Percentiles rank a stretch among this genome's conserved stretches.
These are phyloP conservation scores for Hsuehochloa calcarea DNA, from an alignment of 176 grass and related monocot species.

Conservation along the genomic window DNA sequence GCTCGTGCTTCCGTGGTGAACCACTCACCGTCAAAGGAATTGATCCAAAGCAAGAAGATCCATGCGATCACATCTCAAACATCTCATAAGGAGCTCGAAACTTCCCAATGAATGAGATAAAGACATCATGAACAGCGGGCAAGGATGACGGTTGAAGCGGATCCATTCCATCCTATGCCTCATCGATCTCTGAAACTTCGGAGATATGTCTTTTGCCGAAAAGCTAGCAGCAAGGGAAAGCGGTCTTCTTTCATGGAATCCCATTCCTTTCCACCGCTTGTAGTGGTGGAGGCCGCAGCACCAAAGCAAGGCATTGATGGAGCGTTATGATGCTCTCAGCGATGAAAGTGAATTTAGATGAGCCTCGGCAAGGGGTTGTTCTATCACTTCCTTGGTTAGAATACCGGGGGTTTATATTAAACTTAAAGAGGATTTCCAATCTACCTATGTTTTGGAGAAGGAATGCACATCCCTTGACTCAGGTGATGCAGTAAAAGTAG, in stretches of 20 bases:
- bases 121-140: not conserved
- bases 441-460: not conserved
- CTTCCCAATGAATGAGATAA: not conserved
- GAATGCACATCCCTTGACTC: slow-evolving; percentile 1
- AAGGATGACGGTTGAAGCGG: not conserved
- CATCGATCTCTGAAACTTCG: not conserved
- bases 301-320: not conserved
- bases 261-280: not conserved
- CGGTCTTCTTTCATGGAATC: not conserved
- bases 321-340: not conserved
- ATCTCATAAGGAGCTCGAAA: not conserved
- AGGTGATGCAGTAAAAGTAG: not conserved
- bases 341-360: not conserved
- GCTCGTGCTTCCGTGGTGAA: too few species aligned
- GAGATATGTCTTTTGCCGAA: not conserved
- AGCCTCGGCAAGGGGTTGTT: not conserved
- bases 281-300: not conserved
- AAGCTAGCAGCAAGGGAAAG: not conserved
- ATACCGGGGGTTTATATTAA: not conserved
- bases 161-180: not conserved
- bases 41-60: not conserved
- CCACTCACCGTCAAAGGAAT: not conserved
- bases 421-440: not conserved
- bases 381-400: slow-evolving; percentile 3
- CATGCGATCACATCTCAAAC: not conserved